Evolutionary conservation across 208 protist species (phyloP), one percentile per base, ranked within the genome.

Genomic region (Trypanosomatidae sp.): DNA sequence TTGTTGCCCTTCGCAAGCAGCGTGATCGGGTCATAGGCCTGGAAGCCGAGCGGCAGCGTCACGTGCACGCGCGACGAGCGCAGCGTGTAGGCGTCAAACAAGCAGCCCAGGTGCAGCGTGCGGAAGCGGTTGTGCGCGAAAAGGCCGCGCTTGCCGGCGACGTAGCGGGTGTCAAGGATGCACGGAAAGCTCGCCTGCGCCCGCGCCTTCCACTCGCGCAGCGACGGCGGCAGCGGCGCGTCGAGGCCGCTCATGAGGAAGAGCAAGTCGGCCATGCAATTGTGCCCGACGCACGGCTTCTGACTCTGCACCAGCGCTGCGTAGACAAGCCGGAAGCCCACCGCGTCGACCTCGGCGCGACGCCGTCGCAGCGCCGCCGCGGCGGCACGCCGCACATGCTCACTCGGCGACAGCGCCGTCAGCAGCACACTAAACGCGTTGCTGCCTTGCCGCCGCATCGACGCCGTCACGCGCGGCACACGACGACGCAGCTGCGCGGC

Each of bases 271-370:
- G 74, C 68, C 47, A 78, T 75, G 59, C 68, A 85, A 56, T 89
- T 85, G 58, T 89, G 80, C 33, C 75, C 80, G 10, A 89, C 75
- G 37, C 64, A 74, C 19, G 80, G 74, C 42, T 86, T 86, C 47
- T 39, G 13, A 50, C 62, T 72, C 41, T 61, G 52, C 38, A 74
- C 64, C 42, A 89, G 49, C 37, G 64, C 71, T 13, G 59, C 45
- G 41, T 77, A 89, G 10, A 86, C 59, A 35, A 77, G 53, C 18
- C 71, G 76, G 49, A 86, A 81, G 18, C 76, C 76, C 10, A 86
- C 33, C 52, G 66, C 58, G 55, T 78, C 61, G n/a, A 70, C 37
- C 47, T 59, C 8, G 30, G 62, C 54, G 21, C 71, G 65, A 35
- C 59, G 43, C 21, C 48, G 24, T 6, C 40, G 21, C 24, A 52